Percentiles rank a stretch among this genome's conserved stretches.
Evolutionary conservation across 1,284 basidiomycete genomes (phyloP).

Genomic region (Fistulina hepatica): DNA sequence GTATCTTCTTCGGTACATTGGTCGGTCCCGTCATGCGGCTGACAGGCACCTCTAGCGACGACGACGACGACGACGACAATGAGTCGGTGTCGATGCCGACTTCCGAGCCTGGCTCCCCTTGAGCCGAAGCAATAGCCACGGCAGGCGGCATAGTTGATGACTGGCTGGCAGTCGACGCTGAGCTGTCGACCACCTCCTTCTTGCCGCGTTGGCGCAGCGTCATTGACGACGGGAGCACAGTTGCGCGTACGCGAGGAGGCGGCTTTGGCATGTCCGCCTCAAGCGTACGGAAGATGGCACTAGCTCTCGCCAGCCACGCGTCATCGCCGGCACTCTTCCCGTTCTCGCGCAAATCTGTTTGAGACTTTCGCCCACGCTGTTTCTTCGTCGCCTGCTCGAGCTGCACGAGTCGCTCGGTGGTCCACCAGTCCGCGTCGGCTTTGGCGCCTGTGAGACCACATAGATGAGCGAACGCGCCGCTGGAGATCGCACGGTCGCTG

Average conservation of each 20-base stretch:
- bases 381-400: conserved; percentile 65
- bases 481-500: conserved; percentile 78
- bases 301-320: conserved; percentile 42
- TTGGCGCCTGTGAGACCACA: too few species aligned
- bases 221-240: conserved; percentile 34
- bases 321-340: conserved; percentile 27
- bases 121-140: conserved; percentile 6
- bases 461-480: conserved; percentile 73
- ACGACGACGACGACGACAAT: neutral
- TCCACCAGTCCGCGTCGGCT: conserved; percentile 67
- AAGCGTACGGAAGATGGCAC: conserved; percentile 24
- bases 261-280: conserved; percentile 19
- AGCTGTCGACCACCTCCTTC: too few species aligned
- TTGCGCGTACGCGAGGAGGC: too few species aligned
- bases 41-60: conserved; percentile 6
- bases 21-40: too few species aligned
- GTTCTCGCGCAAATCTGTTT: too few species aligned
- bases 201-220: conserved; percentile 49
- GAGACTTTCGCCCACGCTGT: conserved; percentile 26
- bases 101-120: too few species aligned
- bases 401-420: conserved; percentile 45
- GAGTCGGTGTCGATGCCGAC: too few species aligned
- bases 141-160: conserved; percentile 14
- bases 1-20: conserved; percentile 33
- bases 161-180: too few species aligned